phyloP scores from a whole-genome alignment of 768 basidiomycete species.

The Strobilomyces echinocephalus region DNA sequence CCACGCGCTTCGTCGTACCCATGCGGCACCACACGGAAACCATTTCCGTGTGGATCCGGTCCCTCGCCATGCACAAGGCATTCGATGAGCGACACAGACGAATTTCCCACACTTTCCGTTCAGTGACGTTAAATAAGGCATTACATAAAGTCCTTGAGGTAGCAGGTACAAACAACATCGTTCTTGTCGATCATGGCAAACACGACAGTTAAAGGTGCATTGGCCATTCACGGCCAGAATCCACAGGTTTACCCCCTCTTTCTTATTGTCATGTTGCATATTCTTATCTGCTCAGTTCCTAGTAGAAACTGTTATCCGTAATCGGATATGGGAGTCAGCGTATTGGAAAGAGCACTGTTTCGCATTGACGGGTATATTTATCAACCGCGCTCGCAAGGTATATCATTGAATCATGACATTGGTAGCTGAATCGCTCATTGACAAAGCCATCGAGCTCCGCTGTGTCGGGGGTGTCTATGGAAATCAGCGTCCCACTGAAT shows the following conservation, averaged over 20 bases:
- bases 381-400: neutral
- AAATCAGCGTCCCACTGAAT: conserved; percentile 92
- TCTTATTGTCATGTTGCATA: neutral
- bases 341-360: conserved; percentile 99
- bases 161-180: too few species aligned
- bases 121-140: too few species aligned
- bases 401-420: neutral
- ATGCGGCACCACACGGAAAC: too few species aligned
- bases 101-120: too few species aligned
- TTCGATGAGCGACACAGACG: too few species aligned
- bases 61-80: too few species aligned
- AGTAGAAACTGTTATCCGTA: conserved; percentile 94
- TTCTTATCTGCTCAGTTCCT: conserved; percentile 56
- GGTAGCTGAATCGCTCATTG: conserved; percentile 86
- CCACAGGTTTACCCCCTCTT: conserved; percentile 65
- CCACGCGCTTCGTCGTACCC: too few species aligned
- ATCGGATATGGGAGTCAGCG: conserved; percentile 88
- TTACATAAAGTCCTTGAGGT: too few species aligned
- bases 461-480: conserved; percentile 92
- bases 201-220: conserved; percentile 82
- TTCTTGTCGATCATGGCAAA: conserved; percentile 64
- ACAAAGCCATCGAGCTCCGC: conserved; percentile 80
- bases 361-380: conserved; percentile 75
- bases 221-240: conserved; percentile 93
- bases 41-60: too few species aligned